Conservation (phyloP, 352 stramenopile genomes). For the Detonula confervacea region DNA sequence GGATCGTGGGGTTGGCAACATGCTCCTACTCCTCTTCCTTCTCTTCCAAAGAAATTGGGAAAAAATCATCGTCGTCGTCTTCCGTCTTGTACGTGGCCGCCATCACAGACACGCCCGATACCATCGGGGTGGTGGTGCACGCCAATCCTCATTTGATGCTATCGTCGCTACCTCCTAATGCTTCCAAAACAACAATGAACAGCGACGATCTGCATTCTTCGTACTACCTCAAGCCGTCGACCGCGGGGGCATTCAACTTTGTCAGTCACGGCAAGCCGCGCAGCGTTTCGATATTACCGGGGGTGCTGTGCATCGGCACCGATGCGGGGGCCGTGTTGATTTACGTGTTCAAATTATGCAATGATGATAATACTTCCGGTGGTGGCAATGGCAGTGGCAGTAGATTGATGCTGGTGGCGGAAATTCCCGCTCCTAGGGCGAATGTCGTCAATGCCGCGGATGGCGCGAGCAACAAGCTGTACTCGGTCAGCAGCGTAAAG, state of each 20-base stretch:
- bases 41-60: no score
- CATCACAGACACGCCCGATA: slow-evolving; percentile 44
- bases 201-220: slow-evolving; percentile 18
- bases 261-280: slow-evolving; percentile 43
- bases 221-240: slow-evolving; percentile 31
- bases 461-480: no score
- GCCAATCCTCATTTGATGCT: slow-evolving; percentile 58
- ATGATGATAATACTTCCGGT: slow-evolving; percentile 17
- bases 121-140: slow-evolving; percentile 48
- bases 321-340: slow-evolving; percentile 67
- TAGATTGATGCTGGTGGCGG: slow-evolving; percentile 38
- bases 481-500: slow-evolving; percentile 39
- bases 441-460: no score
- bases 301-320: slow-evolving; percentile 76
- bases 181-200: not conserved
- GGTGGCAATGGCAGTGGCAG: slow-evolving; percentile 8
- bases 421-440: slow-evolving; percentile 50
- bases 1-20: slow-evolving; percentile 45
- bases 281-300: slow-evolving; percentile 59
- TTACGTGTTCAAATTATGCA: slow-evolving; percentile 70
- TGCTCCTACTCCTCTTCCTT: no score
- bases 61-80: no score
- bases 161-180: slow-evolving; percentile 28
- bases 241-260: slow-evolving; percentile 41
- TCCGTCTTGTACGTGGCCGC: slow-evolving; percentile 55